Percentiles rank a stretch among this genome's conserved stretches.
Conservation (phyloP, 2,329 filamentous ascomycete species). For the Dothistroma septosporum region DNA sequence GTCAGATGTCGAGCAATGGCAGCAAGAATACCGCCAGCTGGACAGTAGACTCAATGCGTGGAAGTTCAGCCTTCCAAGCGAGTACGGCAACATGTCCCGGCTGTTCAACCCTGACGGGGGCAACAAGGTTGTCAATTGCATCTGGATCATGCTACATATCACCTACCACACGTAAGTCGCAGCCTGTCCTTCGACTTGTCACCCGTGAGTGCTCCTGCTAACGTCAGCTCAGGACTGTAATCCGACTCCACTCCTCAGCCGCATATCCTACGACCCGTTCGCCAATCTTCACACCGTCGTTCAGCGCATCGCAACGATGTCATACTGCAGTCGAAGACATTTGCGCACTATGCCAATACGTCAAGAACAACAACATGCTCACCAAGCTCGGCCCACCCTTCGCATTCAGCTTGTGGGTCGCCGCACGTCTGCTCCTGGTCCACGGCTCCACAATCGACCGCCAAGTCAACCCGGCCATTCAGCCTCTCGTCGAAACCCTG, state of each 20-base stretch:
- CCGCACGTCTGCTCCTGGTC: constrained; percentile 78
- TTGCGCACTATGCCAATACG: constrained; percentile 71
- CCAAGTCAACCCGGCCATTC: constrained; percentile 72
- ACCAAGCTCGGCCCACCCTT: constrained; percentile 83
- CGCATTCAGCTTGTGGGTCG: constrained; percentile 89
- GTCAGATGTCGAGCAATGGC: constrained; percentile 84
- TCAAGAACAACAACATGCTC: constrained; percentile 69
- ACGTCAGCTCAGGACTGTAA: constrained; percentile 59
- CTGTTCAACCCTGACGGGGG: constrained; percentile 61
- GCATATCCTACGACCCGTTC: constrained; percentile 88
- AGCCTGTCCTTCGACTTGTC: not conserved
- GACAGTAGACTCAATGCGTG: constrained; percentile 75
- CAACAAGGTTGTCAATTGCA: constrained; percentile 69
- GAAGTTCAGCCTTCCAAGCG: constrained; percentile 77
- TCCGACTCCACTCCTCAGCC: constrained; percentile 84
- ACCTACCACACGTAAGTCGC: constrained; percentile 72
- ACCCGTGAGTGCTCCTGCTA: constrained; percentile 15
- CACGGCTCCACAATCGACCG: constrained; percentile 87
- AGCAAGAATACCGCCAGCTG: constrained; percentile 77
- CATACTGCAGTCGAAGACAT: constrained; percentile 80
- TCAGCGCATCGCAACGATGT: constrained; percentile 78
- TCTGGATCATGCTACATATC: constrained; percentile 86
- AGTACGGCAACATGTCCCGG: constrained; percentile 80
- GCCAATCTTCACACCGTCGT: constrained; percentile 83
- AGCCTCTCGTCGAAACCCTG: constrained; percentile 77